Base-by-base conservation (phyloP, 805 yeast genomes). In the Clavispora fructus region DNA sequence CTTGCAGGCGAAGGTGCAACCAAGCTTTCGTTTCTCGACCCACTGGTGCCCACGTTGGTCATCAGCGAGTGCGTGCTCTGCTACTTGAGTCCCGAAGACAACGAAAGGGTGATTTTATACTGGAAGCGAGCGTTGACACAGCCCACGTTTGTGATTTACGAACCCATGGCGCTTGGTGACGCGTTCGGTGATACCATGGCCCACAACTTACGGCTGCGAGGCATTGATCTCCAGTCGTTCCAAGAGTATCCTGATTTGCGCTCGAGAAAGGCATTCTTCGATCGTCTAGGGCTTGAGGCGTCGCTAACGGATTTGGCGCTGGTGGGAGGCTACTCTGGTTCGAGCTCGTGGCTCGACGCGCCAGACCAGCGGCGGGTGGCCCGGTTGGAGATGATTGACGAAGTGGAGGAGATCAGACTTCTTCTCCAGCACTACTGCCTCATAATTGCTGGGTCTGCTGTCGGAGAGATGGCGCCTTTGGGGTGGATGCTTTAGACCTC, bases 51-150 rank as follows among this genome's bases (percentile, higher is more conserved):
- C 8, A 85, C 94, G 0, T 56, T 87, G 13, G 62, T 87, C 2
- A 59, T 86, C 16, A 79, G 87, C 50, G 95, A 86, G 60, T 87
- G 94, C 64, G 87, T 87, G 31, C 65, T 87, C 31, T 87, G 95
- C 58, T 86, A 86, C 59, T 56, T 85, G 50, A 68, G 75, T 4
- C 80, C 83, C 1, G 66, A 65, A 11, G 76, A 74, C 19, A 75
- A 84, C 23, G 56, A 51, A 29, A 57, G 63, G 29, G 73, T 83
- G 3, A 50, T 86, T 4, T 43, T 58, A 2, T 74, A 71, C 56
- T 74, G 83, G 65, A 56, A 54, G 4, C 40, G 49, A 0, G 29
- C 41, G n/a, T 56, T 76, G 19, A 38, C 38, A 58, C 64, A 44
- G 42, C 62, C 19, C 52, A 50, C 67, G 2, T 58, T 80, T 17